A percentile compares a stretch with the other conserved stretches of the same genome.
Evolutionary conservation across 202 grass and related monocot species (phyloP).

Genomic region (Setaria viridis): DNA sequence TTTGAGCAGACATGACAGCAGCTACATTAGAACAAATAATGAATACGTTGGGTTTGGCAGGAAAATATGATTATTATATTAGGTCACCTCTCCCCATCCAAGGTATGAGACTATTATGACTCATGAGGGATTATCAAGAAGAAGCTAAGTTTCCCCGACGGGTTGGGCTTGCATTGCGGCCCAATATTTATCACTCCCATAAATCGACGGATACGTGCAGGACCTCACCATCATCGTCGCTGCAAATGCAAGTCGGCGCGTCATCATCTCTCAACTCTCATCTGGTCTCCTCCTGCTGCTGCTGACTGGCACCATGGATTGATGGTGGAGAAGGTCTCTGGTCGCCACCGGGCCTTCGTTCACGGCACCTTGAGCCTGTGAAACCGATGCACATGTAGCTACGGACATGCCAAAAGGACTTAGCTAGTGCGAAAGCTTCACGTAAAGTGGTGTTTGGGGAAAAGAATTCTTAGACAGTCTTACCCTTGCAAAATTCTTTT

Average conservation of each 20-base stretch:
- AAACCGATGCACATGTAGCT: too few relatives aligned
- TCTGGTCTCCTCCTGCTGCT: background rate
- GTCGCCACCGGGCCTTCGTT: background rate
- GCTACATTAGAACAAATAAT: too few relatives aligned
- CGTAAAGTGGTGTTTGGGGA: too few relatives aligned
- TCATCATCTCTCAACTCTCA: background rate
- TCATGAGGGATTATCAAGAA: too few relatives aligned
- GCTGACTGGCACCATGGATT: background rate
- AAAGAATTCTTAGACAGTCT: too few relatives aligned
- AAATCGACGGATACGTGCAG: background rate
- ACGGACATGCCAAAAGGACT: too few relatives aligned
- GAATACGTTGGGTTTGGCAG: background rate
- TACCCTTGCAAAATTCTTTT: too few relatives aligned
- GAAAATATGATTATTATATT: background rate
- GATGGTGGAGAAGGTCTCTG: background rate
- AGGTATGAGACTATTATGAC: too few relatives aligned
- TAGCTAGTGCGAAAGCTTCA: too few relatives aligned
- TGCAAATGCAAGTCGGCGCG: slow-evolving; percentile 13
- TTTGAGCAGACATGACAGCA: too few relatives aligned
- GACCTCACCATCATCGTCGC: background rate
- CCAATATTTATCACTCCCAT: background rate
- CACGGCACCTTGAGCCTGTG: background rate
- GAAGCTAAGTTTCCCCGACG: background rate
- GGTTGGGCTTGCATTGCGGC: background rate
- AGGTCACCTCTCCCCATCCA: too few relatives aligned